phyloP scores from a whole-genome alignment of 1,284 basidiomycete species.

The Puccinia brachypodii region DNA sequence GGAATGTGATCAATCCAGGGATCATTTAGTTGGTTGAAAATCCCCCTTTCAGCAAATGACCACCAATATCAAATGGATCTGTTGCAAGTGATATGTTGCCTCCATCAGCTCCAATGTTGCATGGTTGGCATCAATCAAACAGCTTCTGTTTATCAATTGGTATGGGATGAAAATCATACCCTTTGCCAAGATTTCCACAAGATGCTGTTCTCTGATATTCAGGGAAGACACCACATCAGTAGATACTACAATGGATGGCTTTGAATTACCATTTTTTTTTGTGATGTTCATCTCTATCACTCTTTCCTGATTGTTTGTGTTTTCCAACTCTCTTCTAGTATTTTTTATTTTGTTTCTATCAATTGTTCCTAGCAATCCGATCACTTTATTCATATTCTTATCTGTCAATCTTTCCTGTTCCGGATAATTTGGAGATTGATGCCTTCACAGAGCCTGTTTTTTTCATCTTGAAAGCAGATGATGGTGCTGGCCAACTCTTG shows the following conservation, averaged over 20 bases:
- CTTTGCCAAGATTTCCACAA: background rate
- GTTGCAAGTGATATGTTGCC: constrained; percentile 56
- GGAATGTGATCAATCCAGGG: constrained; percentile 60
- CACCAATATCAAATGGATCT: constrained; percentile 53
- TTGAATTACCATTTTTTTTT: background rate
- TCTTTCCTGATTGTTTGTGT: background rate
- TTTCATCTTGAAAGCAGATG: background rate
- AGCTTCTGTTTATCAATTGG: constrained; percentile 56
- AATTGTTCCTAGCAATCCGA: background rate
- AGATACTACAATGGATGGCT: background rate
- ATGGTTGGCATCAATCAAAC: constrained; percentile 60
- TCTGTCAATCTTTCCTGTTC: background rate
- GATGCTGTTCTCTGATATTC: background rate
- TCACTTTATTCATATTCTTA: background rate
- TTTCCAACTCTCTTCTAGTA: background rate
- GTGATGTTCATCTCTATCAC: background rate
- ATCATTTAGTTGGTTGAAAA: constrained; percentile 59
- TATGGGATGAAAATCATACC: background rate
- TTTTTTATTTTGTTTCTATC: background rate
- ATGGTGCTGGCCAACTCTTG: background rate
- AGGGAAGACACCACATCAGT: background rate
- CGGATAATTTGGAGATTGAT: background rate
- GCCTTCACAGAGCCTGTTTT: background rate
- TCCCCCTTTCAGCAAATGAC: constrained; percentile 58
- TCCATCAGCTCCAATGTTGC: constrained; percentile 57